Base-by-base conservation (phyloP, 768 basidiomycete genomes). In the Boletus rubropictus region DNA sequence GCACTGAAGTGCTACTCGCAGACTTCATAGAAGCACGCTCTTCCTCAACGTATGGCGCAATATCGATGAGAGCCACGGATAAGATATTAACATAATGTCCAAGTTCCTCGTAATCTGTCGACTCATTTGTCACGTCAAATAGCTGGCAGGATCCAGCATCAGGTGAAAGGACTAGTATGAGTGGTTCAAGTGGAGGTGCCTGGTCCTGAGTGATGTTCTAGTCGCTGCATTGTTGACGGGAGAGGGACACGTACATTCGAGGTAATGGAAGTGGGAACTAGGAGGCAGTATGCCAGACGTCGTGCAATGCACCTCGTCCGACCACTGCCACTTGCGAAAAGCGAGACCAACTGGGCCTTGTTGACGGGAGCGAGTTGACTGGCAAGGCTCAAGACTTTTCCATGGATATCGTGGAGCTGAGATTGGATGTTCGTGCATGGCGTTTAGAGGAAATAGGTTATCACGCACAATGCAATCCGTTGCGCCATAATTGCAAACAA, bases 81-180 rank as follows among this genome's bases (percentile, higher is more conserved):
- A 89, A 72, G 27, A 89, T 73, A 17, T 70, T 66, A 12, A 82
- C 67, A 51, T 79, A 69, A 58, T 74, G 74, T 5, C 72, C 66
- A 59, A 90, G 69, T 31, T 77, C 74, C 28, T 80, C 74, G 48
- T 81, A 89, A 62, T 86, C 78, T 3, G 76, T 69, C n/a, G 45
- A 80, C 17, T 76, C 71, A 11, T 76, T 72, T 21, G 76, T 51
- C 32, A 84, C 57, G 20, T 79, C 73, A 51, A 89, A 82, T 37
- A 77, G 64, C 21, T 72, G 74, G 32, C 52, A 29, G 42, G 68
- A 61, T 48, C 71, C 71, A 27, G 66, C 56, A 2, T 71, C 63
- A 17, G 72, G 70, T 3, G 76, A 70, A 44, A 90, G 67, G n/a
- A 78, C 60, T 7, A 70, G 59, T 18, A 80, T 60, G 8, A 86